Evolutionary conservation across 108 stramenopile genomes (phyloP), one percentile per base, ranked within the genome.

Genomic region (Craspedostauros australis): DNA sequence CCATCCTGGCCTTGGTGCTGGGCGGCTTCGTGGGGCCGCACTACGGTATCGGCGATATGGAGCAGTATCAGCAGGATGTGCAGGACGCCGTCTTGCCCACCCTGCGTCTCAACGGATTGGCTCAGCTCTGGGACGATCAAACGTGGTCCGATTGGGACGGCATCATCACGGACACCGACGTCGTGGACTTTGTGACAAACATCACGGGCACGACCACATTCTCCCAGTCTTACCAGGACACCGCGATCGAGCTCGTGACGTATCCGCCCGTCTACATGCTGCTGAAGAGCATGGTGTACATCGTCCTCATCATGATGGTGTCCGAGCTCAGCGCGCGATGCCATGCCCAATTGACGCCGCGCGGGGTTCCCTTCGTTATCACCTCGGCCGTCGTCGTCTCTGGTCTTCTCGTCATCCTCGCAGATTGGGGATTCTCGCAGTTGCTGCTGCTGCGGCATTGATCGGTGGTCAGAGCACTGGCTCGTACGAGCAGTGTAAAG

Each of bases 371-470:
- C 21, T 64, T 58, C 28, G 82, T 82, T 7, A 89, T 89, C 38
- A 89, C 88, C 2, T 58, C 65, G 3, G 62, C 73, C 39, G 84
- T 89, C 2, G 88, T 89, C 2, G 31, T 62, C 32, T 72, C 81
- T 12, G 73, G 84, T 33, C 49, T 89, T 20, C 57, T 83, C 49
- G 73, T 89, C 18, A 89, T 89, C 58, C 46, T 89, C 39, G 83
- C 81, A 2, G 88, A 89, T 57, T 89, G 88, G 88, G 79, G 61
- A 29, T 89, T 89, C 55, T 75, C 73, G 40, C 88, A 89, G 61
- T 39, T 85, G 36, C 56, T 66, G 41, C 50, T 88, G 22, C 39
- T 67, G 40, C 52, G 86, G 39, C 42, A 76, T 24, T 79, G 67
- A 62, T 9, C 34, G 34, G 34, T 36, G n/a, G n/a, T n/a, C n/a